Evolutionary conservation across 2,329 filamentous ascomycete species (phyloP), one percentile per base, ranked within the genome.

Genomic region (Sordariomycetes sp.): DNA sequence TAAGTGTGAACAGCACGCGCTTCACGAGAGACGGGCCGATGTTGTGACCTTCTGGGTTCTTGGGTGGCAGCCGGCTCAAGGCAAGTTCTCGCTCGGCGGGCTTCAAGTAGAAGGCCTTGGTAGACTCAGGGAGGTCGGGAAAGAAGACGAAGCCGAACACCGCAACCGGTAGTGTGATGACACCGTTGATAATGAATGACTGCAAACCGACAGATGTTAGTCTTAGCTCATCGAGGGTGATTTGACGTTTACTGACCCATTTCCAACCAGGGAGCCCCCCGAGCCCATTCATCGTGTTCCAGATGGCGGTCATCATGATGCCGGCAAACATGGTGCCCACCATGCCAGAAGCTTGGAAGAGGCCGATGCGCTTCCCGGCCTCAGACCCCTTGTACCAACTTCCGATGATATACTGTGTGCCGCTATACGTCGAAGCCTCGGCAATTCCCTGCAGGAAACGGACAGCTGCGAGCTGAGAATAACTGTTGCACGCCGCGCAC

Each of bases 301-400:
- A 46, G 6, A 57, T 52, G 8, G 62, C 68, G 0, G 65, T 66
- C 43, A 75, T 70, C 18, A 77, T 60, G 41, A 69, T 31, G 0
- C 72, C 72, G 4, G 64, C 63, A 37, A 77, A 72, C 62, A 76
- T 70, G 0, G 64, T 71, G 0, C 72, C 72, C 0, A 68, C 66
- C 4, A 73, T 59, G 4, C 70, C 72, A 14, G 68, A 70, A 7
- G 68, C 63, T 12, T 68, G 72, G 47, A 78, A 79, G 20, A 78
- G 66, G 19, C 68, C 72, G 5, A 63, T 66, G 2, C 74, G 61
- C 44, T 77, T 78, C 3, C 69, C 72, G 0, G 78, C 63, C 40
- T 78, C 73, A 7, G 44, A 44, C 1, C 36, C 36, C 21, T 65
- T 74, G 43, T 76, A 77, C 72, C 72, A 76, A 0, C 64, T 51